Base-by-base conservation (phyloP, 257 asterid genomes). In the Mitragyna speciosa region DNA sequence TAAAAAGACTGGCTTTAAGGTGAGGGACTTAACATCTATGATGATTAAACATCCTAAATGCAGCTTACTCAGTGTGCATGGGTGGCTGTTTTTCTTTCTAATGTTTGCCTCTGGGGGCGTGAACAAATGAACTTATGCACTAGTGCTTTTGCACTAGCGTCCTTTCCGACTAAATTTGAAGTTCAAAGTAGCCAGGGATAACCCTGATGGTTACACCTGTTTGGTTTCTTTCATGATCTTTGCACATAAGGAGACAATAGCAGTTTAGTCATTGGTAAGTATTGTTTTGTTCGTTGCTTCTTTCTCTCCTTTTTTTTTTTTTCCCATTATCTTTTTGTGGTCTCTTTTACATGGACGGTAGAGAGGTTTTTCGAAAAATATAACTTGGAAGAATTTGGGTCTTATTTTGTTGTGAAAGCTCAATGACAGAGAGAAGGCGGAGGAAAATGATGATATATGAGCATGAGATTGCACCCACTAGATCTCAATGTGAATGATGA, bases 1-100 rank as follows among this genome's bases (percentile, higher is more conserved):
- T 91, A 80, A 33, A 78, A 94, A 90, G 79, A 86, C 87, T 73
- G 98, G 98, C 33, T 94, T 94, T 82, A 82, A 90, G 94, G 98
- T 92, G 65, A 79, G 71, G 67, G 54, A 20, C 82, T 73, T 56
- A 54, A 75, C 49, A 64, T 80, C 59, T 79, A 7, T 7, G 47
- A 66, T 79, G 26, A 36, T 19, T 8, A 58, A 41, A 66, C 14
- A 10, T 61, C 41, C 20, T 56, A 36, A 67, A 52, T 61, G 33
- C 36, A 41, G 56, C 41, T 52, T 30, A 19, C 28, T 16, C 2
- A 43, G 41, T 14, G 3, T 75, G 26, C 70, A 39, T 12, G 5
- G 17, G 10, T 28, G 6, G 58, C 11, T 9, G 43, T 48, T 12
- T 19, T 15, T 72, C 17, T 47, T 8, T 15, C 52, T 4, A 14